A percentile compares a stretch with the other conserved stretches of the same genome.
Evolutionary conservation across 2,329 filamentous ascomycete species (phyloP).

Genomic region (Didymella sp.): DNA sequence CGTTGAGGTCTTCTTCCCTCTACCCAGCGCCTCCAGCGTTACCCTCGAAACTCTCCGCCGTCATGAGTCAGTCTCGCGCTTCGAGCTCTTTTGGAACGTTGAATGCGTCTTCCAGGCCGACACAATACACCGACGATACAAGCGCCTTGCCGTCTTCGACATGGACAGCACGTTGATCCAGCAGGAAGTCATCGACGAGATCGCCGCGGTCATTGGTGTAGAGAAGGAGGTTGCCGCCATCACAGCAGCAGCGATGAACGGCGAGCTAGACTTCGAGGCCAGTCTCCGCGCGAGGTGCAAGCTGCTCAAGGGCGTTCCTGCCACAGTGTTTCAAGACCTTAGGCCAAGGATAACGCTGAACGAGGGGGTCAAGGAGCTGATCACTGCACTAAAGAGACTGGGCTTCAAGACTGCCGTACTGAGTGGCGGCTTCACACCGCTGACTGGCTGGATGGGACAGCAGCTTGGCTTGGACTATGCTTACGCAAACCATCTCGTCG

Average conservation of each 20-base stretch:
- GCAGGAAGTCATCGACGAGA: constrained; percentile 96
- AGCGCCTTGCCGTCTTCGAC: constrained; percentile 91
- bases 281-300: constrained; percentile 82
- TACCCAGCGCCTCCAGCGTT: constrained; percentile 58
- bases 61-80: constrained; percentile 78
- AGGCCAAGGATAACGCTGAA: constrained; percentile 80
- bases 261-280: constrained; percentile 88
- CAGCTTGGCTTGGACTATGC: constrained; percentile 87
- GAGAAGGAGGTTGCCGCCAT: constrained; percentile 84
- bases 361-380: constrained; percentile 76
- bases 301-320: constrained; percentile 80
- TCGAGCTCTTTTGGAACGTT: constrained; percentile 88
- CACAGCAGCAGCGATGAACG: constrained; percentile 92
- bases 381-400: constrained; percentile 75
- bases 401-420: constrained; percentile 90
- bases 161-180: constrained; percentile 99
- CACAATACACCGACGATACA: constrained; percentile 76
- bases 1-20: constrained; percentile 70
- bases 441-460: constrained; percentile 84
- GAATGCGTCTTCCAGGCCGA: constrained; percentile 81
- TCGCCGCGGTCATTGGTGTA: constrained; percentile 85
- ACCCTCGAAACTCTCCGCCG: constrained; percentile 73
- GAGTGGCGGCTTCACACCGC: constrained; percentile 88
- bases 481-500: constrained; percentile 81
- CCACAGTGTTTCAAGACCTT: constrained; percentile 78